These are phyloP conservation scores for Murraya paniculata DNA, from an alignment of 345 rosid species.

Conservation along the genomic window DNA sequence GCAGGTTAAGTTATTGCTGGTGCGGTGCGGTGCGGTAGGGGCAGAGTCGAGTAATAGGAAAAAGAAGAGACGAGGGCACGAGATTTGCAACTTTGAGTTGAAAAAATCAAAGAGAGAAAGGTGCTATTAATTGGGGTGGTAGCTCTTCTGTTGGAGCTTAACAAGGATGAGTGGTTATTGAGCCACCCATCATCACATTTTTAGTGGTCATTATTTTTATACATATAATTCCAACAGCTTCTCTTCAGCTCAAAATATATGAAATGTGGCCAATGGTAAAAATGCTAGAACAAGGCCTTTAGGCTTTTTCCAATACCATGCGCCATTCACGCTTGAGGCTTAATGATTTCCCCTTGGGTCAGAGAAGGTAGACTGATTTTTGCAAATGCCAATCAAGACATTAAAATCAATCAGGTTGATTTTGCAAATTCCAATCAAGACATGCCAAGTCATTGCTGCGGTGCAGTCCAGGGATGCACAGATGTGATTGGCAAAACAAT, in stretches of 20 bases:
- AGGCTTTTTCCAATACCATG: too few species aligned
- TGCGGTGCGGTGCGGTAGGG: background rate
- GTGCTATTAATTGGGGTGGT: constrained; percentile 27
- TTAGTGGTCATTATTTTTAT: constrained; percentile 39
- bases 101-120: constrained; percentile 36
- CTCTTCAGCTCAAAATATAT: too few species aligned
- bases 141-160: constrained; percentile 30
- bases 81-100: constrained; percentile 21
- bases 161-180: constrained; percentile 37
- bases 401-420: background rate
- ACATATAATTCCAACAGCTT: background rate
- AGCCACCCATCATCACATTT: constrained; percentile 16
- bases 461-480: background rate
- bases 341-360: background rate
- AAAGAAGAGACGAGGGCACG: constrained; percentile 24
- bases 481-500: constrained; percentile 7
- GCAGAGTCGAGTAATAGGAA: background rate
- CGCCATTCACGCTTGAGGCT: background rate
- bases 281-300: too few species aligned
- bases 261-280: too few species aligned
- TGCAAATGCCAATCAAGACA: background rate
- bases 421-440: background rate
- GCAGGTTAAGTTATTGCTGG: constrained; percentile 5
- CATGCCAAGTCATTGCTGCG: background rate
- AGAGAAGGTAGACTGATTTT: background rate